phyloP scores from a whole-genome alignment of 2,329 filamentous ascomycete genomes.

The Diaporthe sp. region DNA sequence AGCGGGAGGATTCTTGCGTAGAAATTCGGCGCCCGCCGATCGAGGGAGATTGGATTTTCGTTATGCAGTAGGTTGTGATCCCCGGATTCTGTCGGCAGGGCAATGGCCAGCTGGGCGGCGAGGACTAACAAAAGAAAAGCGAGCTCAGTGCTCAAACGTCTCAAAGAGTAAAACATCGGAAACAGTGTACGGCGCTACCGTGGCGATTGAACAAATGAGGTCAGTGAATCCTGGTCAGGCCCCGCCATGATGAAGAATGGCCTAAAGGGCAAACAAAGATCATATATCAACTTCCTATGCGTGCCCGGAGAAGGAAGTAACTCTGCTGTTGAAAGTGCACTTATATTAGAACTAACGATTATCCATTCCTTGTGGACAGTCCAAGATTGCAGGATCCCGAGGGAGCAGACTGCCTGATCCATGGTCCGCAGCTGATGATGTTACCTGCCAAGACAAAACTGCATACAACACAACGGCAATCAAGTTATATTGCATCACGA shows the following conservation, averaged over 20 bases:
- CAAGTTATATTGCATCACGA: slow-evolving; percentile 9
- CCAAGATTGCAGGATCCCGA: neutral
- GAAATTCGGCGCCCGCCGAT: neutral
- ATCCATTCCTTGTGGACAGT: neutral
- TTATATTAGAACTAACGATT: neutral
- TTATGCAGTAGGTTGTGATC: neutral
- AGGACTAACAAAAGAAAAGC: neutral
- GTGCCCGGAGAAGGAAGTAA: neutral
- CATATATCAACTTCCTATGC: neutral
- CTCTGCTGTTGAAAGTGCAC: neutral
- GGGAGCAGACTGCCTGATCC: neutral
- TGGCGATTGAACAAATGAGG: neutral
- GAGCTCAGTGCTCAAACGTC: neutral
- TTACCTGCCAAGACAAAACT: neutral
- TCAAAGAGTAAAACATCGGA: neutral
- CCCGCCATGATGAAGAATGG: too few relatives aligned
- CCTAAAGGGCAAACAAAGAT: neutral
- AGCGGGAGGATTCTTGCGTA: slow-evolving; percentile 1
- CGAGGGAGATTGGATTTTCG: neutral
- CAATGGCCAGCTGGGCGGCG: neutral
- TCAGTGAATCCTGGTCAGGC: too few relatives aligned
- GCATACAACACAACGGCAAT: neutral
- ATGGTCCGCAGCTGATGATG: neutral
- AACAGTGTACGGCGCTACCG: neutral
- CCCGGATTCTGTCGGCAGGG: neutral